These are phyloP conservation scores for Nemania sp. DNA, from an alignment of 2,329 filamentous ascomycete genomes.

Conservation along the genomic window DNA sequence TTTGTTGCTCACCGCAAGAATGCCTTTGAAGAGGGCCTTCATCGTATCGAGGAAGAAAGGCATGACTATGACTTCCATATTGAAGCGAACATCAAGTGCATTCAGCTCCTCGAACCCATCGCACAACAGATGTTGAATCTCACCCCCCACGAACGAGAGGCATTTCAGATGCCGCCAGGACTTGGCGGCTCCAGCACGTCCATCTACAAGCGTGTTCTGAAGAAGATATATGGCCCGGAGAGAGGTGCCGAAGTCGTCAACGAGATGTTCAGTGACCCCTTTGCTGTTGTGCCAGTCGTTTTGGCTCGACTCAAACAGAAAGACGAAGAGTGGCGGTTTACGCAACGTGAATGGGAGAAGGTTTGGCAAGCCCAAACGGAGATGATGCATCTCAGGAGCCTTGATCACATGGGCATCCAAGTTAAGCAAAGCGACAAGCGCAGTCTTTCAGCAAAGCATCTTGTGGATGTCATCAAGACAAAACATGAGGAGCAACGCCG, in stretches of 20 bases:
- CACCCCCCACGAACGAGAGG: slow-evolving; percentile 70
- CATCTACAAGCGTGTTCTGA: slow-evolving; percentile 95
- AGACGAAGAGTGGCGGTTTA: slow-evolving; percentile 96
- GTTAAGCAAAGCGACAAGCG: slow-evolving; percentile 90
- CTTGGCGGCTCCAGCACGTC: slow-evolving; percentile 93
- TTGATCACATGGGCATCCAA: slow-evolving; percentile 94
- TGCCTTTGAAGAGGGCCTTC: slow-evolving; percentile 88
- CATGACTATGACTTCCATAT: slow-evolving; percentile 99
- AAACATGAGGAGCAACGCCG: slow-evolving; percentile 90
- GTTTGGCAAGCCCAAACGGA: slow-evolving; percentile 97
- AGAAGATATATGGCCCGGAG: slow-evolving; percentile 92
- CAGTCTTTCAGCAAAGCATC: slow-evolving; percentile 84
- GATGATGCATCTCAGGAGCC: slow-evolving; percentile 91
- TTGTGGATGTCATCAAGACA: slow-evolving; percentile 88
- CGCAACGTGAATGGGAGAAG: slow-evolving; percentile 97
- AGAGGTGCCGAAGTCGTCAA: slow-evolving; percentile 83
- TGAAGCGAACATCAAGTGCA: slow-evolving; percentile 90
- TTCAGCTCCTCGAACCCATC: slow-evolving; percentile 93
- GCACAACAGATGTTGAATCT: slow-evolving; percentile 87
- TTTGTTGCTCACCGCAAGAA: slow-evolving; percentile 99
- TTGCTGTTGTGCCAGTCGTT: slow-evolving; percentile 85
- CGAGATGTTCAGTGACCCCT: slow-evolving; percentile 83
- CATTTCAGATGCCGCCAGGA: slow-evolving; percentile 79
- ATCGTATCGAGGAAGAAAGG: slow-evolving; percentile 95
- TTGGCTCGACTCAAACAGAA: slow-evolving; percentile 92